Evolutionary conservation across 306 rosid species (phyloP).

Genomic region (Vigna unguiculata): DNA sequence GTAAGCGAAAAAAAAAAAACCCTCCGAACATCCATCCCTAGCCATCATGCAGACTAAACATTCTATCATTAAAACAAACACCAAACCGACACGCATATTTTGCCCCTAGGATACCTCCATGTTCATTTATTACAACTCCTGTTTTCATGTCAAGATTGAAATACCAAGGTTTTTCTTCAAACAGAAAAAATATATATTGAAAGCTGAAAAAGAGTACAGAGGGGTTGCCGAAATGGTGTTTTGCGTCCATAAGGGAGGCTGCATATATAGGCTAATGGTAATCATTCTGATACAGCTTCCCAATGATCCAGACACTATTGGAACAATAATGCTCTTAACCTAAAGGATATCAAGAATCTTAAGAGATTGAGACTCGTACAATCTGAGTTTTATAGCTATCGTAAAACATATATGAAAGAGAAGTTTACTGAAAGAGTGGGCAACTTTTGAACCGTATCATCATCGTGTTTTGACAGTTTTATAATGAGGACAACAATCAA

Average conservation of each 20-base stretch:
- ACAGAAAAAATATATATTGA: too few relatives aligned
- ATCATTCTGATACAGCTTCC: too few relatives aligned
- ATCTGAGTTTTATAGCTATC: background rate
- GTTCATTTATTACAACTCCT: background rate
- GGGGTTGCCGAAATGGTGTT: too few relatives aligned
- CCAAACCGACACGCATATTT: background rate
- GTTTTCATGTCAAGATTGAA: background rate
- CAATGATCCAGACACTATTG: too few relatives aligned
- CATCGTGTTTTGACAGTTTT: background rate
- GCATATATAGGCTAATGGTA: too few relatives aligned
- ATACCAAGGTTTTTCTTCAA: background rate
- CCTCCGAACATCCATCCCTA: too few relatives aligned
- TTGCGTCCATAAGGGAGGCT: too few relatives aligned
- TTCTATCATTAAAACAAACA: background rate
- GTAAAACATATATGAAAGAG: background rate
- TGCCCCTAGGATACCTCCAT: background rate
- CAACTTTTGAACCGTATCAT: slow-evolving; percentile 4
- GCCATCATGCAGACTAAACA: background rate
- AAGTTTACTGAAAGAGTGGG: background rate
- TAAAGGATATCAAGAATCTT: background rate
- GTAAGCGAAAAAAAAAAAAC: background rate
- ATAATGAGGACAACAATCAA: slow-evolving; percentile 7
- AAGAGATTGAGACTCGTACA: background rate
- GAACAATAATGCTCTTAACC: too few relatives aligned
- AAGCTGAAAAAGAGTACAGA: too few relatives aligned